A percentile compares a stretch with the other conserved stretches of the same genome.
Evolutionary conservation across 75 land plant genomes (phyloP).

Genomic region (Selaginella tamariscina): DNA sequence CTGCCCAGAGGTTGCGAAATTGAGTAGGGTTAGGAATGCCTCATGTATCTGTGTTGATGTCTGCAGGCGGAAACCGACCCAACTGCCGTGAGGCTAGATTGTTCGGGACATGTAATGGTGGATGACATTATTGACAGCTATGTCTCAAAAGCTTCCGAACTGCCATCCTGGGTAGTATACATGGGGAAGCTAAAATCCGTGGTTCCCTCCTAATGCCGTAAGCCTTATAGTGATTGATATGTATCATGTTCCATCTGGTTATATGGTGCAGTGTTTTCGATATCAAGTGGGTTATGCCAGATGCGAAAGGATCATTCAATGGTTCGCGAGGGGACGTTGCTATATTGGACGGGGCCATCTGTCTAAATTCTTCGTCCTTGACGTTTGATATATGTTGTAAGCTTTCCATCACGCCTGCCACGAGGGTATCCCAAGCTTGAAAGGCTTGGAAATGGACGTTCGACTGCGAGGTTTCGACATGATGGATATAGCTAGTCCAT

Average conservation of each 20-base stretch:
- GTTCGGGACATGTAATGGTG: slow-evolving; percentile 65
- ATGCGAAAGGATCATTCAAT: slow-evolving; percentile 83
- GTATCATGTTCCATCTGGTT: not conserved
- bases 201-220: slow-evolving; percentile 89
- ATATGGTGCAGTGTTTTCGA: slow-evolving; percentile 60
- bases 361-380: slow-evolving; percentile 59
- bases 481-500: slow-evolving; percentile 41
- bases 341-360: slow-evolving; percentile 68
- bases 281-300: slow-evolving; percentile 92
- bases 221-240: not conserved
- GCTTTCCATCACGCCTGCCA: slow-evolving; percentile 38
- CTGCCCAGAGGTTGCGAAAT: slow-evolving; percentile 66
- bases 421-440: slow-evolving; percentile 30
- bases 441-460: slow-evolving; percentile 71
- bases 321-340: slow-evolving; percentile 84
- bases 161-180: slow-evolving; percentile 50
- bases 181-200: slow-evolving; percentile 77
- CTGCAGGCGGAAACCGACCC: slow-evolving; percentile 82
- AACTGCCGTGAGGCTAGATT: slow-evolving; percentile 72
- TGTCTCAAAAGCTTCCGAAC: slow-evolving; percentile 37
- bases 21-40: not conserved
- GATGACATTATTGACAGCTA: slow-evolving; percentile 57
- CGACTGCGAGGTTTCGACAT: slow-evolving; percentile 86
- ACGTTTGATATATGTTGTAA: slow-evolving; percentile 74
- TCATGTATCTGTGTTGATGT: slow-evolving; percentile 1